Conservation (phyloP, 768 basidiomycete species). For the Tubosaeta sp. region DNA sequence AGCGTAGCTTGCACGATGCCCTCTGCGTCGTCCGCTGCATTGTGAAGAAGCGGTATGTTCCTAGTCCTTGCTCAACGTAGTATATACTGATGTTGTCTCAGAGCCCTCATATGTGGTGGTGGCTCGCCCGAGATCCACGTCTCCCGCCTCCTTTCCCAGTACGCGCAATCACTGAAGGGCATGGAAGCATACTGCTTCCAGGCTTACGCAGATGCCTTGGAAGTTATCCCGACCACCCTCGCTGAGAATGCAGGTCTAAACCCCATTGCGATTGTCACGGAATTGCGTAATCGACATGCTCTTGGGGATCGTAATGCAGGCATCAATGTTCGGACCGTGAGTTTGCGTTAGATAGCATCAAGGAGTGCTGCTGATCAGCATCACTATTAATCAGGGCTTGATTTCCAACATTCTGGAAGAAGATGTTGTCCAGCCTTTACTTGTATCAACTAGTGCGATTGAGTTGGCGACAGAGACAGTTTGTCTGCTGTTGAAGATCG, state of each 20-base stretch:
- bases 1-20: conserved; percentile 96
- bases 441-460: conserved; percentile 93
- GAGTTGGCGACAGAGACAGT: conserved; percentile 97
- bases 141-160: conserved; percentile 84
- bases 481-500: conserved; percentile 92
- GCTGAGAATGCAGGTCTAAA: conserved; percentile 99
- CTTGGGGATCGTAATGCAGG: conserved; percentile 92
- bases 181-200: conserved; percentile 99
- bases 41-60: conserved; percentile 88
- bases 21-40: conserved; percentile 98
- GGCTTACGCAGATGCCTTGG: conserved; percentile 95
- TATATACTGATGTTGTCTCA: conserved; percentile 21
- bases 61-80: background rate
- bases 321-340: conserved; percentile 95
- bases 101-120: conserved; percentile 92
- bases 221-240: conserved; percentile 95
- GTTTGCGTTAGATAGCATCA: conserved; percentile 15
- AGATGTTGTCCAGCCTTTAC: conserved; percentile 92
- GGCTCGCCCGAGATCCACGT: conserved; percentile 98
- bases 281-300: conserved; percentile 94
- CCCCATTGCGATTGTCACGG: conserved; percentile 97
- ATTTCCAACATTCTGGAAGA: conserved; percentile 98
- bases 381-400: conserved; percentile 56
- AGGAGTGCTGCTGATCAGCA: conserved; percentile 5
- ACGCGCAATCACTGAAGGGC: conserved; percentile 89